Base-by-base conservation (phyloP, 1,284 basidiomycete genomes). In the Ustilago bromivora region DNA sequence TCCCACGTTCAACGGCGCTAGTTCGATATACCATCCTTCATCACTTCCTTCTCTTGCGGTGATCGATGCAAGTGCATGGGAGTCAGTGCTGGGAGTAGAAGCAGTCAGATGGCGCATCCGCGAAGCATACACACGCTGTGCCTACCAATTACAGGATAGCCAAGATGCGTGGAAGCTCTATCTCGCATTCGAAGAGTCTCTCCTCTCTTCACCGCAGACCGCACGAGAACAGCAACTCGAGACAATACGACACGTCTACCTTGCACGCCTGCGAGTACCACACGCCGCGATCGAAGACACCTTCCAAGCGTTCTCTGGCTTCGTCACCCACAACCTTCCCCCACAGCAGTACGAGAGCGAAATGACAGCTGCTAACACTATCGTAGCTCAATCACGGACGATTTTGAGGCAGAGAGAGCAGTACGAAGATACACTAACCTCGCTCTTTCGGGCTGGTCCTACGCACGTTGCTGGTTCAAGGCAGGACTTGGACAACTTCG, bases 321-420 rank as follows among this genome's bases (percentile, higher is more conserved):
- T 83, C 56, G 78, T 85, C 40, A 79, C 78, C 0, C 46, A 66
- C 4, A 54, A 79, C 59, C 54, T 81, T 32, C 78, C 80, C 2
- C 57, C 81, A 10, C 66, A 78, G 13, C 74, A 63, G 35, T 85
- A 85, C 66, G 84, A 85, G 61, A 23, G 38, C 41, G 71, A 71
- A 28, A 81, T 85, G 77, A 60, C 79, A 7, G 64, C 76, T 2
- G 79, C 82, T 4, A 80, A 81, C 47, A 60, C 57, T 40, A 34
- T 66, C 13, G 76, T 78, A 32, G 71, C 77, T 17, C 63, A 68
- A 4, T 67, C 78, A 3, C 61, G 66, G 55, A 46, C 49, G 7
- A 41, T 66, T 8, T 56, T 60, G 46, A 56, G 67, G 2, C 65
- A 66, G 23, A 61, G 75, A 12, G 79, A 81, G 56, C 61, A 66